Evolutionary conservation across 2,329 filamentous ascomycete species (phyloP), one percentile per base, ranked within the genome.

Genomic region (Thelonectria blattea): DNA sequence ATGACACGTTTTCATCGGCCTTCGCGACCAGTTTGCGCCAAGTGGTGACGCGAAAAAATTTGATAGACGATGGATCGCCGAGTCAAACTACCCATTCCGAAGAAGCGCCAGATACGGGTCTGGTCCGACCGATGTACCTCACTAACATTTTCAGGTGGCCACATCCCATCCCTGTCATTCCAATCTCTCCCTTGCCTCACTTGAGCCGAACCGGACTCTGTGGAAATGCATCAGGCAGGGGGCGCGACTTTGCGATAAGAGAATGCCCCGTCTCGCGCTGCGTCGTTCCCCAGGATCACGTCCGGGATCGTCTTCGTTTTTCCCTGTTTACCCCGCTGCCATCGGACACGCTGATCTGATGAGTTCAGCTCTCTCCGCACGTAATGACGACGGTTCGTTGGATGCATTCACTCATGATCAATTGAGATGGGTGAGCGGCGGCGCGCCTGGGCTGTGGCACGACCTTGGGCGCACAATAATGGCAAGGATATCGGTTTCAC

Each of bases 141-240:
- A 62, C 68, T 78, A 78, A 78, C 75, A 76, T 77, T 76, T 71
- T 49, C 52, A 53, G 42, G 51, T 62, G 48, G 43, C 18, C 30
- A 30, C 66, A 56, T 17, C 24, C 47, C 42, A 46, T 39, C 39
- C 60, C 58, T 48, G 45, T 48, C 52, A 20, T 48, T 64, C 58
- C 48, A 54, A 63, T 52, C 45, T 50, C 45, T 53, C 64, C 53
- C 58, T 42, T 60, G 58, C 42, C 54, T 54, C 59, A 50, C 47
- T 52, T 45, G 50, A 56, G 53, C 41, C 48, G 20, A 41, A 11
- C 45, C 3, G 34, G 39, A 32, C 24, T 42, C 37, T 11, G 43
- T 22, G 50, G 18, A 57, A 60, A 48, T 54, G 51, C 61, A 48
- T 55, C 49, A 58, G 51, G 54, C 58, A 64, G 55, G 58, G 60